Evolutionary conservation across 306 rosid genomes (phyloP), one percentile per base, ranked within the genome.

Genomic region (Mimosa pudica): DNA sequence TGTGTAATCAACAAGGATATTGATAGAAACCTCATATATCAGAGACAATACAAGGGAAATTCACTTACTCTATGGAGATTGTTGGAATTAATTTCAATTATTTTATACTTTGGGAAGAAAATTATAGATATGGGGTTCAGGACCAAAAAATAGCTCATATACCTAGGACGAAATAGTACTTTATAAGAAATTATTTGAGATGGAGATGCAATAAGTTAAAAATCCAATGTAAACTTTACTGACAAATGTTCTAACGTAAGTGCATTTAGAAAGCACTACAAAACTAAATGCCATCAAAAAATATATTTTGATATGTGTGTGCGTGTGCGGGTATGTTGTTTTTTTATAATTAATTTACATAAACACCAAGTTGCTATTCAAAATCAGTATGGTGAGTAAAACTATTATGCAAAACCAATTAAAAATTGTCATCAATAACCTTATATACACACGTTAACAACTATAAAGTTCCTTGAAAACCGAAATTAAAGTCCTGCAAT

Each of bases 311-410:
- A 5, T 58, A 2, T 57, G 32, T 18, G 63, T 18, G 63, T 38
- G 42, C 5, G 42, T 38, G 3, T 38, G 42, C 30, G 1, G 30
- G 30, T 24, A 24, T 24, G 30, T 24, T 38, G 42, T 38, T 38
- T 38, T 38, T 38, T 38, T 38, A 30, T 41, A 44, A 35, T 63
- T 57, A 66, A 55, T 62, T 62, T 20, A 3, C 71, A 65, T 33
- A 48, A 79, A 60, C 51, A 60, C 76, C 73, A 45, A 76, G 73
- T 45, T 14, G 80, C 47, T 74, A 49, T n/a, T 61, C 42, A 72
- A 65, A 2, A 32, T 76, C 38, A 46, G 41, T 67, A 17, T 16
- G 70, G 52, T 33, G 73, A 2, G 18, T 48, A 44, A 45, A 8
- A 38, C 18, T 80, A 64, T 54, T 55, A 71, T n/a, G 48, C 7